Conservation (phyloP, 306 rosid genomes). For the barrel medic (Medicago truncatula) region MtrunA17r5.0-ANR NC_053049.1:30347501-30348000, state of each 20-base stretch:
- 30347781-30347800: constrained; percentile 70
- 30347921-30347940: constrained; percentile 18
- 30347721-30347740: neutral
- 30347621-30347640: constrained; percentile 65
- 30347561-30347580: constrained; percentile 40
- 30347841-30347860: neutral
- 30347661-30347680: constrained; percentile 16
- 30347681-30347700: constrained; percentile 32
- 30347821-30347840: constrained; percentile 58
- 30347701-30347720: constrained; percentile 41
- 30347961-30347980: constrained; percentile 36
- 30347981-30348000: constrained; percentile 12
- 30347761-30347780: constrained; percentile 61
- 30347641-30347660: constrained; percentile 27
- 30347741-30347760: constrained; percentile 67
- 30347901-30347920: constrained; percentile 39
- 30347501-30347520: constrained; percentile 48
- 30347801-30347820: constrained; percentile 80
- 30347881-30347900: constrained; percentile 15
- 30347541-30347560: constrained; percentile 30
- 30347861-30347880: constrained; percentile 42
- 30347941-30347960: neutral
- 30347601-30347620: constrained; percentile 57
- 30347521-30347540: constrained; percentile 22
- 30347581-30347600: constrained; percentile 62